Evolutionary conservation across 176 grass and related monocot genomes (phyloP), one percentile per base, ranked within the genome.

Genomic region (Triticum dicoccoides): DNA sequence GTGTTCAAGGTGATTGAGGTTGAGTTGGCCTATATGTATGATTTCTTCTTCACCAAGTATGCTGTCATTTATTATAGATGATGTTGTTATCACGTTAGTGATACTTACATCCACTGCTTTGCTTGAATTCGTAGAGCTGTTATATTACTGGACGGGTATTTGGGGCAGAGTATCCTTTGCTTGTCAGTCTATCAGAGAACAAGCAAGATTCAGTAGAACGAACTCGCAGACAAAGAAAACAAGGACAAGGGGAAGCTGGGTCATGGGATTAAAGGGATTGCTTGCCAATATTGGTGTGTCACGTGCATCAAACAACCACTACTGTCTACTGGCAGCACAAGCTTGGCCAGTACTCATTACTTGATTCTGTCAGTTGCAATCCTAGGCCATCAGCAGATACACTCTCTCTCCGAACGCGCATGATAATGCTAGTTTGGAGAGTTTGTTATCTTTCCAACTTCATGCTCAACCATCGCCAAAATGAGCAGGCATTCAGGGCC

Each of bases 31-130:
- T 85, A 54, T 54, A 65, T 77, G 30, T 85, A 77, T 67, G 61
- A 85, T 54, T 77, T 85, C 41, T 85, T 77, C 42, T 77, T 77
- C 83, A 85, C 73, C 14, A 85, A 67, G 20, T 38, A 77, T 67
- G 73, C 83, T 67, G 2, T 67, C 8, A 61, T 77, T 3, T 58
- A 58, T 58, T 58, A 27, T 27, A 27, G 27, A 27, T 27, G 27
- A 27, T 27, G 27, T 27, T 27, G 27, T 27, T 27, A 27, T 27
- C 27, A 27, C 27, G 27, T 18, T 58, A 20, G 2, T 69, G 15
- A 35, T 69, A 20, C 32, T 35, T 69, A 15, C 15, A 35, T 37
- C 35, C 14, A 4, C 12, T 14, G 64, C 12, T 15, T 14, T 32
- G 5, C 63, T 65, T 65, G 63, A 65, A 29, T 32, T 14, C 0